Percentiles rank a stretch among this genome's conserved stretches.
phyloP scores from a whole-genome alignment of 1,284 basidiomycete genomes.

The Testicularia cyperi region DNA sequence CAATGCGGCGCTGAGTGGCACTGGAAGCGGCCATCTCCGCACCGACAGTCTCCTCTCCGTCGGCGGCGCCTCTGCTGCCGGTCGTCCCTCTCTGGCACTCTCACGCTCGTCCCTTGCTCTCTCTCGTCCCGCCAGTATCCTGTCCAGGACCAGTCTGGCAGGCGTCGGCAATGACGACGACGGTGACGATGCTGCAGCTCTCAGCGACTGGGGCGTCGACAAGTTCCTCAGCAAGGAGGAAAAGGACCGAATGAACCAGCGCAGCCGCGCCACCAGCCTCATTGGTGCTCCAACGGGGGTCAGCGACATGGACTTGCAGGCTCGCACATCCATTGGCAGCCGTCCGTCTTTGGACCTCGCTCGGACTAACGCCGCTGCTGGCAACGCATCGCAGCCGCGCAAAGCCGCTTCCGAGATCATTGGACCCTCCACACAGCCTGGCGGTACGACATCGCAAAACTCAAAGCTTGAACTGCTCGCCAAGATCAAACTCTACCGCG shows the following conservation, averaged over 20 bases:
- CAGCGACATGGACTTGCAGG: no score
- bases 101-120: conserved; percentile 22
- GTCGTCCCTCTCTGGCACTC: conserved; percentile 18
- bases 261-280: conserved; percentile 30
- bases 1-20: conserved; percentile 10
- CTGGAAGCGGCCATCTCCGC: conserved; percentile 13
- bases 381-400: not conserved
- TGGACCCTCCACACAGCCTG: not conserved
- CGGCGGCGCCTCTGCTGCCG: conserved; percentile 15
- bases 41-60: conserved; percentile 28
- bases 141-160: not conserved
- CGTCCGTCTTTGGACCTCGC: conserved; percentile 11
- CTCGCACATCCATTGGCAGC: not conserved
- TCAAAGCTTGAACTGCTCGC: conserved; percentile 41
- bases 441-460: not conserved
- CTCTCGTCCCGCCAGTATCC: conserved; percentile 14
- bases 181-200: conserved; percentile 21
- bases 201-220: conserved; percentile 50
- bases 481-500: conserved; percentile 51
- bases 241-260: conserved; percentile 22
- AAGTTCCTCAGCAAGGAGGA: conserved; percentile 50
- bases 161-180: not conserved
- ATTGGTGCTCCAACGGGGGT: no score
- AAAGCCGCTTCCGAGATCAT: conserved; percentile 28
- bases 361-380: not conserved